Conservation (phyloP, 305 asterid genomes). For the Fraxinus baroniana region DNA sequence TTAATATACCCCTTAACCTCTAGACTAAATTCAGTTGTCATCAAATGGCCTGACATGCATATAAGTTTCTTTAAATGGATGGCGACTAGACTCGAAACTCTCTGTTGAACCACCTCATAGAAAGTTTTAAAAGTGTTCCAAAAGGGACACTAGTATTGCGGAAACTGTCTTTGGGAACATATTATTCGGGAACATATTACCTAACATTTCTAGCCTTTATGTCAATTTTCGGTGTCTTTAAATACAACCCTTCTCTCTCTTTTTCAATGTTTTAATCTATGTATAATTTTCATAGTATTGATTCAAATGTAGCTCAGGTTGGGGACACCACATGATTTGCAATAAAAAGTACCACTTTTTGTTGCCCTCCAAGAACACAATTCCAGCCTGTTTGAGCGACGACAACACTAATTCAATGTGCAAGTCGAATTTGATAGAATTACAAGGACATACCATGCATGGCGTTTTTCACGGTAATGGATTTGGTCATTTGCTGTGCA, state of each 20-base stretch:
- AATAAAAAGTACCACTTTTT: constrained; percentile 88
- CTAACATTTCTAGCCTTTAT: neutral
- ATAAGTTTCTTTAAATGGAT: neutral
- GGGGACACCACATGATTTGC: constrained; percentile 93
- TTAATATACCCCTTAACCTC: neutral
- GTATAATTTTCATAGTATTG: neutral
- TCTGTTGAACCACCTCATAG: neutral
- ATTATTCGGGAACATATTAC: neutral
- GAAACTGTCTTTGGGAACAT: neutral
- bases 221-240: neutral
- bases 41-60: neutral
- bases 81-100: neutral
- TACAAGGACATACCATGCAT: constrained; percentile 70
- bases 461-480: constrained; percentile 95
- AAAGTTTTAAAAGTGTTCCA: neutral
- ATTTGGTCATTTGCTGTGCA: constrained; percentile 84
- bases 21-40: neutral
- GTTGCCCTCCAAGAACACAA: constrained; percentile 59
- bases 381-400: constrained; percentile 31
- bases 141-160: neutral
- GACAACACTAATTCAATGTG: neutral
- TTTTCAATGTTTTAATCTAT: neutral
- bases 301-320: constrained; percentile 58
- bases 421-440: constrained; percentile 57
- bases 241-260: neutral